Conservation (phyloP, 2,329 filamentous ascomycete species). For the Fusarium aywerte region DNA sequence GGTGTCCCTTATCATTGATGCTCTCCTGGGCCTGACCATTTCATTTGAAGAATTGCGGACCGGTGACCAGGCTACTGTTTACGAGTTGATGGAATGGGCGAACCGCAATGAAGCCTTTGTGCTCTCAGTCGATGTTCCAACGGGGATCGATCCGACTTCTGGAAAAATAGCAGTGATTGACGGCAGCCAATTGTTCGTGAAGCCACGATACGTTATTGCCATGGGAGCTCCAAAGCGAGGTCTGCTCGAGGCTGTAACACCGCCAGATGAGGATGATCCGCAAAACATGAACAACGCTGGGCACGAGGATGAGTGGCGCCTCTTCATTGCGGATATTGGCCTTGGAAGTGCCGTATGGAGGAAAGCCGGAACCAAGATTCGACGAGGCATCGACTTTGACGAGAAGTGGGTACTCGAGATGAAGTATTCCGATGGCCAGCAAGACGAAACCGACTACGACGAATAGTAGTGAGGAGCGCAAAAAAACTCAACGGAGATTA, state of each 20-base stretch:
- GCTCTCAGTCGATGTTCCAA: slow-evolving; percentile 89
- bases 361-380: slow-evolving; percentile 81
- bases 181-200: slow-evolving; percentile 80
- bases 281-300: slow-evolving; percentile 46
- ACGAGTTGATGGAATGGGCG: slow-evolving; percentile 92
- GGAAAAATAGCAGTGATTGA: slow-evolving; percentile 76
- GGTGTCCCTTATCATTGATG: slow-evolving; percentile 87
- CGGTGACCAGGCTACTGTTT: slow-evolving; percentile 83
- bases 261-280: slow-evolving; percentile 55
- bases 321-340: slow-evolving; percentile 89
- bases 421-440: slow-evolving; percentile 57
- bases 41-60: slow-evolving; percentile 89
- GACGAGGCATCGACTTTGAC: slow-evolving; percentile 89
- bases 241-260: slow-evolving; percentile 78
- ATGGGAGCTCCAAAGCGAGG: slow-evolving; percentile 90
- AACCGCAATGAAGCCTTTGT: slow-evolving; percentile 87
- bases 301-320: slow-evolving; percentile 74
- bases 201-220: slow-evolving; percentile 83
- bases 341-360: slow-evolving; percentile 85
- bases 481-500: neutral
- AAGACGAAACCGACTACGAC: slow-evolving; percentile 45
- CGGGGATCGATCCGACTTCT: slow-evolving; percentile 83
- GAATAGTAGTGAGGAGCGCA: slow-evolving; percentile 19
- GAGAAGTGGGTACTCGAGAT: slow-evolving; percentile 85
- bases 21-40: slow-evolving; percentile 84